Evolutionary conservation across 1,284 basidiomycete genomes (phyloP), one percentile per base, ranked within the genome.

Genomic region (Malassezia furfur): DNA sequence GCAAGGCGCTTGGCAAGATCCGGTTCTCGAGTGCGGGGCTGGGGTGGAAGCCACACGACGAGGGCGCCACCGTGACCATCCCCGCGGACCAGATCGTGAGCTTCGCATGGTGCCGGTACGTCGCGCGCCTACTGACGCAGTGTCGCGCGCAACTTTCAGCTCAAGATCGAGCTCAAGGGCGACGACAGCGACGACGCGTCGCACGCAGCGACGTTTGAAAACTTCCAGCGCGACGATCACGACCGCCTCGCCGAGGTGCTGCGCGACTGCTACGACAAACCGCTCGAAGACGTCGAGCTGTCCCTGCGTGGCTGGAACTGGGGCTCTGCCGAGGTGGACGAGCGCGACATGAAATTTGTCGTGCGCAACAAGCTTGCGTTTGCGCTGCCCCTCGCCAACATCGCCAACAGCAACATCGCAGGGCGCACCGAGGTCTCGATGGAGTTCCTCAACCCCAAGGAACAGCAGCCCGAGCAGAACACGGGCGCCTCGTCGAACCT

Each of bases 261-360:
- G 52, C 70, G 70, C 39, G 67, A 75, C 51, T 70, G 89, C 88
- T 96, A 91, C 78, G 83, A 82, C 56, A 79, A 91, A 60, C 82
- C 85, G 7, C 79, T 98, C 28, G 93, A 96, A 72, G 82, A 82
- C 11, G 85, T 84, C 73, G 94, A 99, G 67, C 80, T 85, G 17
- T 86, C 87, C 8, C 83, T 91, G 71, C 89, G 90, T 72, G 94
- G 94, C 1, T 98, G 91, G 91, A 98, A 99, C 75, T 99, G 94
- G 94, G 94, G 94, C 15, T 82, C 86, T 31, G 65, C 69, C 9
- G 57, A 67, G 43, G 62, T 74, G 38, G 67, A 60, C 48, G 66
- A 65, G 37, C 88, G 88, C 3, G 88, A 93, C 70, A 90, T 98
- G 63, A 87, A 89, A 80, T 99, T 98, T 76, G 79, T 88, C 39